Evolutionary conservation across 257 asterid genomes (phyloP), one percentile per base, ranked within the genome.

Genomic region (Linderniella brevidens): DNA sequence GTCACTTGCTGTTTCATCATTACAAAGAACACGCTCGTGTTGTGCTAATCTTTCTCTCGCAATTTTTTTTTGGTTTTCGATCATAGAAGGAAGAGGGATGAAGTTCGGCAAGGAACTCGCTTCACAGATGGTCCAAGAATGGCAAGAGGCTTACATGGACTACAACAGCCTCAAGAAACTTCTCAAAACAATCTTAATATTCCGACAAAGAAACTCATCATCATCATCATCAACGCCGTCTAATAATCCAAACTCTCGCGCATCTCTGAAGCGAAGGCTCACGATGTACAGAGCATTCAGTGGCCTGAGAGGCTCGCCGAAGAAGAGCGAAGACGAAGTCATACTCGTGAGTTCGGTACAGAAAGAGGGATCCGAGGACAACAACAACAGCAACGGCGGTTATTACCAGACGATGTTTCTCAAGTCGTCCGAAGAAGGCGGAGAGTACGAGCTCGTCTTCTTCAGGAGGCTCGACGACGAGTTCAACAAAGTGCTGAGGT

Each of bases 61-160:
- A 25, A n/a, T n/a, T n/a, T n/a, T n/a, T n/a, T n/a, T n/a, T n/a
- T n/a, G n/a, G n/a, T n/a, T n/a, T n/a, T 25, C 32, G 6, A 25
- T 6, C 32, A 25, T 25, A 2, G 32, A 25, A 25, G 32, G n/a
- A 25, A 25, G 32, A 25, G 32, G 4, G 32, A 86, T 86, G 96
- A 86, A 86, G 77, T 86, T 86, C 14, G 94, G 96, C 58, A 86
- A 77, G 66, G 96, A 86, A 61, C 55, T 77, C 44, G 69, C 78
- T 50, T 75, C 87, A 56, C 96, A 86, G 55, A 74, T 79, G 93
- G 87, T 86, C 29, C 94, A 52, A 35, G 96, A 86, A 82, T 82
- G 92, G 93, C 80, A 72, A 56, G 59, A 39, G 37, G 85, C 85
- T 0, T 86, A 82, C 77, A 66, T 82, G 92, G 93, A 79, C 41